Conservation (phyloP, 306 rosid species). For the Rosa rugosa region DNA sequence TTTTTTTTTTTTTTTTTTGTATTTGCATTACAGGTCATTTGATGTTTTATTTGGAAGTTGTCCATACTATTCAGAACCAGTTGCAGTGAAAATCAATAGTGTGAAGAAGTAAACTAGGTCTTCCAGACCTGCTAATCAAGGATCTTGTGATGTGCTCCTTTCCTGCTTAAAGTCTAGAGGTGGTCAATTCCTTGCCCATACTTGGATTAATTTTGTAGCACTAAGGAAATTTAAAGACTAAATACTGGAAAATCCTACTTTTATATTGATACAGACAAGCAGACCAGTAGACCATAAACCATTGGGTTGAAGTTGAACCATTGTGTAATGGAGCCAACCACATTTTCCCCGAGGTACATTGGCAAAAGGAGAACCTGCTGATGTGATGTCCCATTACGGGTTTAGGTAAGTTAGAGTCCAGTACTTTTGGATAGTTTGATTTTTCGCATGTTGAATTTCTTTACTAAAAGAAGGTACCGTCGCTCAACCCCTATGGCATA, state of each 20-base stretch:
- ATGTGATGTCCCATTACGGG: too few species aligned
- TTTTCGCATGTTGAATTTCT: too few species aligned
- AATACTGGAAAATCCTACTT: background rate
- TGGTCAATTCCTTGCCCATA: background rate
- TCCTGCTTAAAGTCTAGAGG: background rate
- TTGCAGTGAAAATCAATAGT: slow-evolving; percentile 34
- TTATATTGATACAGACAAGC: background rate
- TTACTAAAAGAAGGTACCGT: too few species aligned
- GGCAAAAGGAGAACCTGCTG: too few species aligned
- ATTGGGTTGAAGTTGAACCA: background rate
- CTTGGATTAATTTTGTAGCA: slow-evolving; percentile 4
- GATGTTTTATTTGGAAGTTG: slow-evolving; percentile 40
- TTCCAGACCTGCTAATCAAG: background rate
- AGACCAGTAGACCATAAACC: background rate
- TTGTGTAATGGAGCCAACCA: background rate
- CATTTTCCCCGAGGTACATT: too few species aligned
- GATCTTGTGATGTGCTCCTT: background rate
- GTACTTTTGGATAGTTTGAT: too few species aligned
- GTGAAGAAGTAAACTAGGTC: slow-evolving; percentile 10
- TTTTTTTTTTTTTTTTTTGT: background rate
- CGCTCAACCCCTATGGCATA: too few species aligned
- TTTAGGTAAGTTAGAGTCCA: too few species aligned
- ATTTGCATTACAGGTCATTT: slow-evolving; percentile 38
- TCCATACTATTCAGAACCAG: slow-evolving; percentile 39
- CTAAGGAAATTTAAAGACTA: background rate